Evolutionary conservation across 73 alveolate genomes (phyloP), one percentile per base, ranked within the genome.

Genomic region (Paramecium tetraurelia): DNA sequence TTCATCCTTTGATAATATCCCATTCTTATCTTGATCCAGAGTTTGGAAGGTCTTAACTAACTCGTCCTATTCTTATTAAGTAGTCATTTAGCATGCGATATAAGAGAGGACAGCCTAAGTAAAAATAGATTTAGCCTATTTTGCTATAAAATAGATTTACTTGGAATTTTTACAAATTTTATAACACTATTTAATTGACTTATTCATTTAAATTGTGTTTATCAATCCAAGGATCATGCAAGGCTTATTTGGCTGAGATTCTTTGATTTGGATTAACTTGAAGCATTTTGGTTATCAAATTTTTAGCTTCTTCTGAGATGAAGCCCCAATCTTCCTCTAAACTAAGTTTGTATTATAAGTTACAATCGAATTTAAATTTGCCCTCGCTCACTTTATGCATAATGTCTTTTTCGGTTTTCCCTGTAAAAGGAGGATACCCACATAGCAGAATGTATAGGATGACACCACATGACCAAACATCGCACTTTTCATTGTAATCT

Each of bases 21-120:
- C 99, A 80, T 96, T 98, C 4, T 92, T 93, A 58, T 96, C 96
- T 68, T 93, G 80, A 94, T 96, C 98, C 57, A 96, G 33, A 2
- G 96, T 86, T 50, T 71, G 24, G 71, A 95, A 95, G 36, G 92
- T 93, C 31, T 68, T 92, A 18, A 80, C 80, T 44, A 95, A 86
- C 59, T 94, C 92, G 40, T 90, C 93, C 53, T 76, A 92, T 31
- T 95, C 98, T 24, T 93, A 93, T 36, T 83, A 85, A 8, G 93
- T 33, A 3, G 86, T 85, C 92, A 94, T 68, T 21, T 94, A 95
- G n/a, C 75, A 48, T 22, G 93, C 85, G 1, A 94, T 50, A 87
- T 63, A 94, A 22, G 95, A 57, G 29, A 94, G 53, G 3, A 93
- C 93, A 9, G 97, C 95, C 72, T 92, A 50, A n/a, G 69, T 29